phyloP scores from a whole-genome alignment of 345 rosid genomes.

The Laguncularia racemosa region DNA sequence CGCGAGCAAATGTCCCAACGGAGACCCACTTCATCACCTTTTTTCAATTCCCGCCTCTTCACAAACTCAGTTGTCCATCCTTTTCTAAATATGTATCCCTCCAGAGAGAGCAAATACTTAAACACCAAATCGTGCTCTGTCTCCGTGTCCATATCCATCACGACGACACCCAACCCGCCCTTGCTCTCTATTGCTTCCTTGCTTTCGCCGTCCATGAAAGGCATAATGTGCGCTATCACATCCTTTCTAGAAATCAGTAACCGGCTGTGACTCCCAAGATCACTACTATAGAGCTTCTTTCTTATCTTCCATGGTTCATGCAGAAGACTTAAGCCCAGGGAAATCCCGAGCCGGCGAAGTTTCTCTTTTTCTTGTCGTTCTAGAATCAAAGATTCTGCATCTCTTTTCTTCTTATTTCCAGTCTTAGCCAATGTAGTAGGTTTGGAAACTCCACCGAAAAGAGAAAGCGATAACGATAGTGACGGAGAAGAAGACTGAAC shows the following conservation, averaged over 20 bases:
- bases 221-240: not conserved
- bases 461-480: too few species aligned
- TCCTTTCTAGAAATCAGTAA: not conserved
- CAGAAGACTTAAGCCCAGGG: too few species aligned
- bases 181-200: not conserved
- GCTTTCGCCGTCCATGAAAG: not conserved
- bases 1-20: not conserved
- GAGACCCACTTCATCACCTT: constrained; percentile 7
- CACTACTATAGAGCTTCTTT: constrained; percentile 5
- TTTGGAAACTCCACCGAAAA: too few species aligned
- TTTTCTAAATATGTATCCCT: not conserved
- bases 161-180: not conserved
- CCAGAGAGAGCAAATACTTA: not conserved
- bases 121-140: constrained; percentile 8
- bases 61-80: constrained; percentile 3
- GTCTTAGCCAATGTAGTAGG: too few species aligned
- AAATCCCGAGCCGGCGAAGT: too few species aligned
- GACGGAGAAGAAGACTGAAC: too few species aligned
- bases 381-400: too few species aligned
- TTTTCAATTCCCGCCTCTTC: not conserved
- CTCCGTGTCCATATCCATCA: constrained; percentile 6
- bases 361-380: too few species aligned
- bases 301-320: not conserved
- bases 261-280: not conserved
- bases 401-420: too few species aligned